A percentile compares a stretch with the other conserved stretches of the same genome.
These are phyloP conservation scores for Lentinula raphanica DNA, from an alignment of 768 basidiomycete species.

Conservation along the genomic window DNA sequence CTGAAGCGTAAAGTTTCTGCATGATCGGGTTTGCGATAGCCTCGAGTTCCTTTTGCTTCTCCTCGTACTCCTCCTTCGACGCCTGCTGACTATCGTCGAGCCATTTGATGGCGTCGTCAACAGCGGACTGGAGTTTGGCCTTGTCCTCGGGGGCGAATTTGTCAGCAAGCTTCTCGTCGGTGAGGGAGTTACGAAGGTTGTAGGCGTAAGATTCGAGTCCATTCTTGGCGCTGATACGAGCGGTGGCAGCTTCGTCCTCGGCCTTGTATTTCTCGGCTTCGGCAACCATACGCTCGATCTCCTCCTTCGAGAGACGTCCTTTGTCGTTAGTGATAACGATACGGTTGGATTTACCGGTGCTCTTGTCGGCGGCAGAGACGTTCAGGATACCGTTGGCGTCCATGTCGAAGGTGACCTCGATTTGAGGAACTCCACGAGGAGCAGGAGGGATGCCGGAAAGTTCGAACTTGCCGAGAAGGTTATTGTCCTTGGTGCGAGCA, in stretches of 20 bases:
- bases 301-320: slow-evolving; percentile 45
- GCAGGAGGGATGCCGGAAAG: slow-evolving; percentile 86
- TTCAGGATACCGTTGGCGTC: slow-evolving; percentile 84
- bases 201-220: slow-evolving; percentile 62
- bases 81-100: slow-evolving; percentile 63
- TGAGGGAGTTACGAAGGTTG: slow-evolving; percentile 65
- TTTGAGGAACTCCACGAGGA: slow-evolving; percentile 84
- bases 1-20: slow-evolving; percentile 48
- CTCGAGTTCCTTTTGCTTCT: slow-evolving; percentile 70
- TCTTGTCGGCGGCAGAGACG: slow-evolving; percentile 79
- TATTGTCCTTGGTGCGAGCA: slow-evolving; percentile 85
- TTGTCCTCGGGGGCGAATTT: slow-evolving; percentile 65
- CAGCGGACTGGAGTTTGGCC: slow-evolving; percentile 50
- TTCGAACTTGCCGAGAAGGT: slow-evolving; percentile 86
- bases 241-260: slow-evolving; percentile 58
- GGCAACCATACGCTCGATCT: slow-evolving; percentile 51
- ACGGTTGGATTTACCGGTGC: slow-evolving; percentile 77
- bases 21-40: slow-evolving; percentile 37
- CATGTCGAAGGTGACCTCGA: slow-evolving; percentile 89
- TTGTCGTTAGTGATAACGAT: slow-evolving; percentile 81
- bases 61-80: slow-evolving; percentile 54
- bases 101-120: slow-evolving; percentile 58
- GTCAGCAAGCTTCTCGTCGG: slow-evolving; percentile 56
- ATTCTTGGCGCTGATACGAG: slow-evolving; percentile 64
- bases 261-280: slow-evolving; percentile 44